Base-by-base conservation (phyloP, 176 grass and related monocot species). In the Avena sativa region DNA sequence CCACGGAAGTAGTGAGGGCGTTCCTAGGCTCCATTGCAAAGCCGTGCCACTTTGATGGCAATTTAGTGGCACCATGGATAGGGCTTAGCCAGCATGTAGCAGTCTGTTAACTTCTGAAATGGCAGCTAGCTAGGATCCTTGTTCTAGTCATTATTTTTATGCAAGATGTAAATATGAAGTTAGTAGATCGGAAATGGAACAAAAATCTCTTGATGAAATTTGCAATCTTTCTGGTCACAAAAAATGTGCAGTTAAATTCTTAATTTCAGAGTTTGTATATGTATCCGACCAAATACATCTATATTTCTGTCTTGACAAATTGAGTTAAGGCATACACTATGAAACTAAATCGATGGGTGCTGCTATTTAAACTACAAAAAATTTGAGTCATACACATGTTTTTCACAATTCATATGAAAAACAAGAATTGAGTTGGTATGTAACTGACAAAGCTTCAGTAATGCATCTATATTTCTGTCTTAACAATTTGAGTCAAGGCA, bases 21-120 rank as follows among this genome's bases (percentile, higher is more conserved):
- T 72, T 94, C 68, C 23, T 94, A 32, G 28, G 87, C 87, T 91
- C 87, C 67, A 76, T 86, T 21, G 77, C 68, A 38, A 56, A 64
- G 8, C 73, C 79, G 23, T 88, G 71, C 73, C 48, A 75, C 52
- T 38, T 83, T 58, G 74, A 43, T 2, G 69, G 14, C 23, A 75
- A 69, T 61, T 2, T 40, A 40, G 38, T 40, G 38, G 38, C 38
- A 40, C 38, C 38, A 40, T 40, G 38, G 38, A 40, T 78, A 44
- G 38, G 49, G n/a, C 49, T 15, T 20, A 69, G 66, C 32, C 49
- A 50, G 11, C 71, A 84, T 32, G 38, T 20, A 40, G 65, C 50
- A 20, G 49, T 82, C 2, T 92, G 65, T 66, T 69, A 68, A 58
- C 68, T 92, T 11, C 73, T 92, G 52, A 74, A 47, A 46, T 74